A percentile compares a stretch with the other conserved stretches of the same genome.
Conservation (phyloP, 345 rosid genomes). For the Geranium brycei region DNA sequence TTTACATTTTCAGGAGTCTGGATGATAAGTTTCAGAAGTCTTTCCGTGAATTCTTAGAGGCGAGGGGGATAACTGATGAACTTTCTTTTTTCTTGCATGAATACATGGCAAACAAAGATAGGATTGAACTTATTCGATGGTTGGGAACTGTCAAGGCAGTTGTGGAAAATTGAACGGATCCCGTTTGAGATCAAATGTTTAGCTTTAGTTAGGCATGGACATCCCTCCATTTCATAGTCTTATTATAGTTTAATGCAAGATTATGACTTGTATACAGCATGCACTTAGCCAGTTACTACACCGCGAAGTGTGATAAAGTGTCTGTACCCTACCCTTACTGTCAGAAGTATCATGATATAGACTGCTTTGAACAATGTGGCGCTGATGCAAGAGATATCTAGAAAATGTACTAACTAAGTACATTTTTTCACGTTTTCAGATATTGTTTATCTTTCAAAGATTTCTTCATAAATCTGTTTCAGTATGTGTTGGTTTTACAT, state of each 20-base stretch:
- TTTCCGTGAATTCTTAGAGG: slow-evolving; percentile 33
- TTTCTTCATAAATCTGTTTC: too few species aligned
- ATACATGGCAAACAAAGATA: slow-evolving; percentile 62
- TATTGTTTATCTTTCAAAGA: too few species aligned
- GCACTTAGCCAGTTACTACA: not conserved
- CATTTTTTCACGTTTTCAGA: not conserved
- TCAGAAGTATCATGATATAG: not conserved
- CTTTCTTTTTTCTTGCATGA: slow-evolving; percentile 59
- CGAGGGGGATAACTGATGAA: slow-evolving; percentile 45
- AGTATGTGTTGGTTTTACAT: too few species aligned
- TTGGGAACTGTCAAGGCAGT: slow-evolving; percentile 35
- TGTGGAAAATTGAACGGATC: slow-evolving; percentile 21
- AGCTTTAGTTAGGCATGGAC: not conserved
- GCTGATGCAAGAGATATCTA: not conserved
- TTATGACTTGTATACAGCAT: not conserved
- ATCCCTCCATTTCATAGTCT: not conserved
- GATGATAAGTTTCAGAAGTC: slow-evolving; percentile 30
- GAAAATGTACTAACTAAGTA: not conserved
- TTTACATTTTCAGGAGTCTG: slow-evolving; percentile 35
- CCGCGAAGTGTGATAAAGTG: not conserved
- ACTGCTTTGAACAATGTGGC: not conserved
- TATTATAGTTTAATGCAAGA: not conserved
- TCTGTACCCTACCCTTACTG: too few species aligned
- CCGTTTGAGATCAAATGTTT: not conserved
- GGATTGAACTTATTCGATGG: slow-evolving; percentile 60